These are phyloP conservation scores for Fusarium virguliforme DNA, from an alignment of 2,329 filamentous ascomycete species.

Conservation along the genomic window DNA sequence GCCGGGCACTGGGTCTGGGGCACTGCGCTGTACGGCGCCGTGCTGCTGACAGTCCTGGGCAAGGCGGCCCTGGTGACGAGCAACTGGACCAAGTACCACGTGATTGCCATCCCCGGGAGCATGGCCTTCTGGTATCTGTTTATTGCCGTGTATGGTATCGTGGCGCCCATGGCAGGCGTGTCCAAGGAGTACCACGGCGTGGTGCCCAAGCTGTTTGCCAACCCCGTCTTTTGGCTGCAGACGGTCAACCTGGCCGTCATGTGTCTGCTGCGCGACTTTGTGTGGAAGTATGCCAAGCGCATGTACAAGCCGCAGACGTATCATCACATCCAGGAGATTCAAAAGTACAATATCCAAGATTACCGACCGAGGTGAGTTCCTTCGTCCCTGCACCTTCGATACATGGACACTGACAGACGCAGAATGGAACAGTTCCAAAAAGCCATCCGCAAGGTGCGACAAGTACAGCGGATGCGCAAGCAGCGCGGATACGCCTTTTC, in stretches of 20 bases:
- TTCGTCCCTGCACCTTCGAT: not conserved
- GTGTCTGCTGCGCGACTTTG: conserved; percentile 89
- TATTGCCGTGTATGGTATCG: conserved; percentile 87
- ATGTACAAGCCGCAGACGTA: conserved; percentile 98
- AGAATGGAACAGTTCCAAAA: conserved; percentile 99
- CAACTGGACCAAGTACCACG: conserved; percentile 99
- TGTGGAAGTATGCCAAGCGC: conserved; percentile 97
- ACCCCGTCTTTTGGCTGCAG: conserved; percentile 93
- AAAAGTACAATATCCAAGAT: conserved; percentile 99
- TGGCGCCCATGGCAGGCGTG: conserved; percentile 86
- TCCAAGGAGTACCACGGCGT: conserved; percentile 90
- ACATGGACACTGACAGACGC: conserved; percentile 28
- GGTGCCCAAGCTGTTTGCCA: conserved; percentile 84
- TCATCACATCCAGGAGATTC: conserved; percentile 99
- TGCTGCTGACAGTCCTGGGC: conserved; percentile 92
- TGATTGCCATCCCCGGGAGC: conserved; percentile 94
- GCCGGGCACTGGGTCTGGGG: conserved; percentile 99
- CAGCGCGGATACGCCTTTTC: conserved; percentile 98
- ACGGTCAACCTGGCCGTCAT: conserved; percentile 83
- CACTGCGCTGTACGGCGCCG: conserved; percentile 92
- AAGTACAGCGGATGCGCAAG: conserved; percentile 99
- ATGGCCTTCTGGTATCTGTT: conserved; percentile 94
- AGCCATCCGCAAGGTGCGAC: conserved; percentile 96
- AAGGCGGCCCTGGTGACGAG: conserved; percentile 96
- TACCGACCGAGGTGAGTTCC: conserved; percentile 87